Base-by-base conservation (phyloP, 306 rosid genomes). In the Citrullus mucosospermus region DNA sequence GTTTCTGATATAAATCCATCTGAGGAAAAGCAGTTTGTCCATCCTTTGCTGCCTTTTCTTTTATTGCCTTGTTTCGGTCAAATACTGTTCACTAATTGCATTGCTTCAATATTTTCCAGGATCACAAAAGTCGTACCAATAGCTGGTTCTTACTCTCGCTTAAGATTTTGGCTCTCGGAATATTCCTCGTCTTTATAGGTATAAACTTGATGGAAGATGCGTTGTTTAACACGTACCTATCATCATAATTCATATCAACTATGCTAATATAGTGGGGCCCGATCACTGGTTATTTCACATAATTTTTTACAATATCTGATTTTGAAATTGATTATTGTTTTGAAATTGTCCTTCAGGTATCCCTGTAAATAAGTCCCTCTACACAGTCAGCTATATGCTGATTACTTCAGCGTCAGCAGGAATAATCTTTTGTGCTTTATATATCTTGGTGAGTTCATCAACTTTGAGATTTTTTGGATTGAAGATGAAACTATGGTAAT, bases 361-460 rank as follows among this genome's bases (percentile, higher is more conserved):
- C 80, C 97, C 98, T 79, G 68, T 87, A 78, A 94, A 92, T 82
- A 94, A 94, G 77, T 84, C 94, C 11, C 79, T 94, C 65, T 92
- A 92, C 80, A 89, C 97, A n/a, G 78, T 92, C 84, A 94, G 96
- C 84, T 94, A 92, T 84, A 84, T 86, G 96, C 83, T 94, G 83
- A 82, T 89, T 77, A 92, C 96, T 79, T 87, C 92, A 50, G 94
- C 93, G 39, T 85, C 83, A 63, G 90, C 97, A 15, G 96, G 98
- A 77, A 75, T 90, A 79, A 87, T 93, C 46, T 92, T 94, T 81
- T 82, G 92, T 38, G 84, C 88, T 63, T 76, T 94, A 54, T 94
- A 94, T 81, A 63, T 87, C 62, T 79, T 92, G 92, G 98, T 94
- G 83, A 89, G 97, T 91, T 67, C 36, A 41, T 50, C 66, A 48